Evolutionary conservation across 257 asterid species (phyloP).

Genomic region (Datura wrightii): DNA sequence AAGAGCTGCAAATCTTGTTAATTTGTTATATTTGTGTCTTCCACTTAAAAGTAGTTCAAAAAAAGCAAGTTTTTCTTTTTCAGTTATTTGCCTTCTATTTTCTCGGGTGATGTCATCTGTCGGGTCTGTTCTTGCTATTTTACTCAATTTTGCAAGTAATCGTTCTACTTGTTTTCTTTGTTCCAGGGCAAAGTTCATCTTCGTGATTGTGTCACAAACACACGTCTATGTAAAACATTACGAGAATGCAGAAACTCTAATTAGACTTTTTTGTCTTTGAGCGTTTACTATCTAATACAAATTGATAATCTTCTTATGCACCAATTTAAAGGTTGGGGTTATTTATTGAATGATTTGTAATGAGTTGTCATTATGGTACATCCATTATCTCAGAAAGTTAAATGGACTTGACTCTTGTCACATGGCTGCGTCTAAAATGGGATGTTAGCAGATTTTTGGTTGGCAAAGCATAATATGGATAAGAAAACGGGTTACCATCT

Average conservation of each 20-base stretch:
- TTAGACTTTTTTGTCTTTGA: too few relatives aligned
- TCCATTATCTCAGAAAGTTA: background rate
- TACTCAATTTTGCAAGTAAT: background rate
- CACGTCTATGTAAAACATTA: conserved; percentile 1
- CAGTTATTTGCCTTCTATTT: background rate
- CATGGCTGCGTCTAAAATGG: too few relatives aligned
- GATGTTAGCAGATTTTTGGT: background rate
- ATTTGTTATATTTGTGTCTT: background rate
- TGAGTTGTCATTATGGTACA: background rate
- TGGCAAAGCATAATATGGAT: background rate
- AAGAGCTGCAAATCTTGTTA: conserved; percentile 90
- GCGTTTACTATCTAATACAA: background rate
- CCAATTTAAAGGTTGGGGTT: background rate
- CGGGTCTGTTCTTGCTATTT: background rate
- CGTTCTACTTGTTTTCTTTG: background rate
- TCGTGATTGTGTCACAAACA: background rate
- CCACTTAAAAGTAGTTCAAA: too few relatives aligned
- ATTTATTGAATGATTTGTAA: background rate
- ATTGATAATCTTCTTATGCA: background rate
- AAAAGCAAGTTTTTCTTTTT: too few relatives aligned
- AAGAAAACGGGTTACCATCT: background rate
- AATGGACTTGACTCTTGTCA: background rate
- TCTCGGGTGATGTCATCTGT: background rate
- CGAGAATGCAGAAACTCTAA: background rate
- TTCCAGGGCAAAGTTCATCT: background rate